phyloP scores from a whole-genome alignment of 2,329 filamentous ascomycete species.

The Colletotrichum sp. region DNA sequence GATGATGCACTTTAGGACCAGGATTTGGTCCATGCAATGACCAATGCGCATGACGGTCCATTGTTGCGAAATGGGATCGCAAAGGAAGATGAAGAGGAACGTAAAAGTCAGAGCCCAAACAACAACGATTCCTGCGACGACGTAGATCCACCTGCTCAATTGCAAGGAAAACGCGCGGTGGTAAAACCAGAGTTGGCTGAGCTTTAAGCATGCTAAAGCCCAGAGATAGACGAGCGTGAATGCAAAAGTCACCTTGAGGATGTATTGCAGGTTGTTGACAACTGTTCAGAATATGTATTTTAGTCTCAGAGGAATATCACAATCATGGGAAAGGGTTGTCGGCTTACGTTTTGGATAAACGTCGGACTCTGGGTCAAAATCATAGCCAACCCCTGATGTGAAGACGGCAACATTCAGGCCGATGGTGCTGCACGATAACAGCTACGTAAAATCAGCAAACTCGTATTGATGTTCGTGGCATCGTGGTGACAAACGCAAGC shows the following conservation, averaged over 20 bases:
- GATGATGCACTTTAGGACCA: conserved; percentile 25
- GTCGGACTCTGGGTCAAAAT: conserved; percentile 14
- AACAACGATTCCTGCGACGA: conserved; percentile 13
- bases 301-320: background rate
- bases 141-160: conserved; percentile 17
- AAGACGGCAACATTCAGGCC: conserved; percentile 17
- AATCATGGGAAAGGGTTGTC: background rate
- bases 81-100: conserved; percentile 26
- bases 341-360: conserved; percentile 20
- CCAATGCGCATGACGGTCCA: conserved; percentile 25
- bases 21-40: conserved; percentile 25
- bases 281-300: background rate
- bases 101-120: conserved; percentile 24
- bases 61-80: conserved; percentile 24
- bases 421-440: conserved; percentile 18
- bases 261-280: conserved; percentile 19
- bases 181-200: conserved; percentile 25
- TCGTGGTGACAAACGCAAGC: conserved; percentile 13
- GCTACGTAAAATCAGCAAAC: background rate
- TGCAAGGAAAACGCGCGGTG: conserved; percentile 21
- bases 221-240: conserved; percentile 25
- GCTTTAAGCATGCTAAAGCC: conserved; percentile 23
- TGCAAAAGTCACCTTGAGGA: conserved; percentile 21
- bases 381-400: conserved; percentile 22
- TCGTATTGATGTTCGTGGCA: no score